These are phyloP conservation scores for Neurospora sp. DNA, from an alignment of 495 filamentous ascomycete species.

Conservation along the genomic window DNA sequence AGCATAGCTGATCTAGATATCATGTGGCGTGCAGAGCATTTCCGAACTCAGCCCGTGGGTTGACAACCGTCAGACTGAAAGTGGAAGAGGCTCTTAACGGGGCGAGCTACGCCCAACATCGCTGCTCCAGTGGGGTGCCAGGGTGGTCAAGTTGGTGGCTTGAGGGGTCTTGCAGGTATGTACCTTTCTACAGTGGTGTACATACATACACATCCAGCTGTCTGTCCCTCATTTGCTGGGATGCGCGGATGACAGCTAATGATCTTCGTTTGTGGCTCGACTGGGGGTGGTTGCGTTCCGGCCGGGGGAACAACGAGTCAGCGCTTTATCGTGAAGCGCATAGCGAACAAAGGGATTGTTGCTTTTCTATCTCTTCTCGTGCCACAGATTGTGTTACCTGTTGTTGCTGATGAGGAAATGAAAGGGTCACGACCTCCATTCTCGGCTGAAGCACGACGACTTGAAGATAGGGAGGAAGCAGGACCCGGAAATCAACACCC, in stretches of 20 bases:
- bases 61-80: neutral
- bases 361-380: neutral
- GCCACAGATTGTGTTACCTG: neutral
- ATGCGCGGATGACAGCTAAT: neutral
- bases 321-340: neutral
- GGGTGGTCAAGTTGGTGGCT: neutral
- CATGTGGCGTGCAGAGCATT: neutral
- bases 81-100: neutral
- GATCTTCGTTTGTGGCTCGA: neutral
- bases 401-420: neutral
- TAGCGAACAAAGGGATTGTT: neutral
- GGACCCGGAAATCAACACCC: neutral
- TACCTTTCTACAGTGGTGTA: neutral
- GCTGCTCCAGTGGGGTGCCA: neutral
- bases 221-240: neutral
- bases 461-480: too few species aligned
- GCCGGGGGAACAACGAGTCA: neutral
- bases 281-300: neutral
- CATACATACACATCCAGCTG: neutral
- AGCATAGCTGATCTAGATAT: neutral
- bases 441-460: too few species aligned
- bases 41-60: neutral
- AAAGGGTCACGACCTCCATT: neutral
- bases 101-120: neutral
- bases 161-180: neutral